Evolutionary conservation across 768 basidiomycete genomes (phyloP).

Genomic region (Agrocybe chaxingu): DNA sequence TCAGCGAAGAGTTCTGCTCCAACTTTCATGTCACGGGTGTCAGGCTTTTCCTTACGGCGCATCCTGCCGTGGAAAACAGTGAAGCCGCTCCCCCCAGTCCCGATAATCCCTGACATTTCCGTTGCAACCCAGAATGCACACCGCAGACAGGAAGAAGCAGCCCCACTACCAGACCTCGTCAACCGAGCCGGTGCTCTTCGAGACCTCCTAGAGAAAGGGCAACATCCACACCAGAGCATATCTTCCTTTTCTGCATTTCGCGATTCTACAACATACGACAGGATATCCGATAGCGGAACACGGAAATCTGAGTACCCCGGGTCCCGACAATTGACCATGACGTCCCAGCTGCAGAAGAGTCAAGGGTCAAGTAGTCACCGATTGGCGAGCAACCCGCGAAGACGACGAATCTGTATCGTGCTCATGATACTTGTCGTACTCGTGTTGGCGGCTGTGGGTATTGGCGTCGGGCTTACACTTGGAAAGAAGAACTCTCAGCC

Average conservation of each 20-base stretch:
- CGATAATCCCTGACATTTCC: slow-evolving; percentile 44
- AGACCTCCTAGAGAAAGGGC: slow-evolving; percentile 50
- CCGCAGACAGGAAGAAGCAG: slow-evolving; percentile 40
- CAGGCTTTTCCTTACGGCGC: slow-evolving; percentile 35
- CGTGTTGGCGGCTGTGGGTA: slow-evolving; percentile 37
- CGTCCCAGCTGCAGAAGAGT: too few relatives aligned
- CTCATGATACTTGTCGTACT: slow-evolving; percentile 27
- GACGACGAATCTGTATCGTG: slow-evolving; percentile 8
- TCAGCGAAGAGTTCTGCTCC: slow-evolving; percentile 46
- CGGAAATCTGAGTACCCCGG: slow-evolving; percentile 6
- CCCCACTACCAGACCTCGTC: slow-evolving; percentile 49
- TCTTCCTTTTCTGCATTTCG: slow-evolving; percentile 20
- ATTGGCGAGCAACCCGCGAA: slow-evolving; percentile 1
- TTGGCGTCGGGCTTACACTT: slow-evolving; percentile 42
- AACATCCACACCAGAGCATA: slow-evolving; percentile 48
- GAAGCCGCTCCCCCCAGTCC: slow-evolving; percentile 62
- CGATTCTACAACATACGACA: slow-evolving; percentile 4
- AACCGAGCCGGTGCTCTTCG: slow-evolving; percentile 47
- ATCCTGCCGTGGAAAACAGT: slow-evolving; percentile 38
- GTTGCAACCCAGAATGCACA: slow-evolving; percentile 38
- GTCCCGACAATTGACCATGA: neutral
- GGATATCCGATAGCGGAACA: slow-evolving; percentile 8
- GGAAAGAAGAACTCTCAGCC: slow-evolving; percentile 20
- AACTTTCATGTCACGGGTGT: slow-evolving; percentile 50
- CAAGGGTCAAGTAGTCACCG: neutral